These are phyloP conservation scores for Nemania serpens DNA, from an alignment of 2,329 filamentous ascomycete species.

Conservation along the genomic window DNA sequence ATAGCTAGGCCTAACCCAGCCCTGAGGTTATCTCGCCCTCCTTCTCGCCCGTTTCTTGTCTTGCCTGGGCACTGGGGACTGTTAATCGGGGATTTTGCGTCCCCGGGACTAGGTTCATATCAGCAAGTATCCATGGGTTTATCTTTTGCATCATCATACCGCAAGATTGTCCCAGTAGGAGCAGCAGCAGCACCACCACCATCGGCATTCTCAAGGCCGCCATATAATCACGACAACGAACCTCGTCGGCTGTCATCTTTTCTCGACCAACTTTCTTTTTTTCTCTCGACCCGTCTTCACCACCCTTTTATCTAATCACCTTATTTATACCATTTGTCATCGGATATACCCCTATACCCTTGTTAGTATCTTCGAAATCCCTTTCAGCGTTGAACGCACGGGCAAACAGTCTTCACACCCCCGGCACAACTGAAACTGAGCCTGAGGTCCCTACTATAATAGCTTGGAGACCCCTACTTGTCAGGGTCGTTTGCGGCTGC, in stretches of 20 bases:
- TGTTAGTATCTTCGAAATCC: slow-evolving; percentile 15
- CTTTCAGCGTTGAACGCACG: slow-evolving; percentile 13
- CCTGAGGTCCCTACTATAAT: slow-evolving; percentile 11
- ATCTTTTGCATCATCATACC: slow-evolving; percentile 19
- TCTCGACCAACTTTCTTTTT: slow-evolving; percentile 21
- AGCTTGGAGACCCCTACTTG: slow-evolving; percentile 3
- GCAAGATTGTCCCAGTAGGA: slow-evolving; percentile 28
- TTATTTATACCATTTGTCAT: slow-evolving; percentile 9
- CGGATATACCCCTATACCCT: not conserved
- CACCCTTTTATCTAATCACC: slow-evolving; percentile 3
- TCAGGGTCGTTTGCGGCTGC: slow-evolving; percentile 22
- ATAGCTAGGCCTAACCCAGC: slow-evolving; percentile 23
- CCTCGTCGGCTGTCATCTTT: slow-evolving; percentile 25
- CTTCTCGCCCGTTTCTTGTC: slow-evolving; percentile 28
- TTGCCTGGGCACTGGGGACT: slow-evolving; percentile 30
- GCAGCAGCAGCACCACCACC: not conserved
- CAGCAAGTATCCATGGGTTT: slow-evolving; percentile 15
- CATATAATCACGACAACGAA: slow-evolving; percentile 31
- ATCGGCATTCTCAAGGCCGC: slow-evolving; percentile 16
- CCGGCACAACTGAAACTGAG: slow-evolving; percentile 6
- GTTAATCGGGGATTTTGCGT: slow-evolving; percentile 27
- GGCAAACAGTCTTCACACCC: slow-evolving; percentile 18
- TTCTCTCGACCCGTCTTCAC: slow-evolving; percentile 10
- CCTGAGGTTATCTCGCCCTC: slow-evolving; percentile 34
- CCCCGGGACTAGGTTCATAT: slow-evolving; percentile 16